These are phyloP conservation scores for Rhizopus arrhizus DNA, from an alignment of 371 early-diverging fungal species.

Conservation along the genomic window DNA sequence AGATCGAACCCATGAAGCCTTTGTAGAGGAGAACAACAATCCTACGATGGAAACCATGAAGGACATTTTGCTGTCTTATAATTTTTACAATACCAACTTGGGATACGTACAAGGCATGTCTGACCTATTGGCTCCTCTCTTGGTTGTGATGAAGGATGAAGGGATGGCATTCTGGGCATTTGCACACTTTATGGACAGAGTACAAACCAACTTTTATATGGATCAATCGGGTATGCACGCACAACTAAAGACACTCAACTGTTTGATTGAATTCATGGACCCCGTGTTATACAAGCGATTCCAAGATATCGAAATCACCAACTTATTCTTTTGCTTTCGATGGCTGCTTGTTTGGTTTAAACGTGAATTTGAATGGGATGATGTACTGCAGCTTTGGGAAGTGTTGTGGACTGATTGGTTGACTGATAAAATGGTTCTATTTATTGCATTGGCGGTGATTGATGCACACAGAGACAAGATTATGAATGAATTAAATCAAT, in stretches of 20 bases:
- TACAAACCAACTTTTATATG: slow-evolving; percentile 77
- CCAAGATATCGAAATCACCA: slow-evolving; percentile 75
- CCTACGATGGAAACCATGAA: slow-evolving; percentile 80
- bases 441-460: slow-evolving; percentile 89
- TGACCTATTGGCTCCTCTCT: slow-evolving; percentile 86
- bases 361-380: slow-evolving; percentile 89
- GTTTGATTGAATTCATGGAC: slow-evolving; percentile 83
- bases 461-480: slow-evolving; percentile 80
- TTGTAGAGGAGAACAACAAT: slow-evolving; percentile 68
- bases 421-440: slow-evolving; percentile 78
- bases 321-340: slow-evolving; percentile 92
- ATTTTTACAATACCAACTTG: slow-evolving; percentile 71
- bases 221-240: slow-evolving; percentile 91
- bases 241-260: slow-evolving; percentile 75
- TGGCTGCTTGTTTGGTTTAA: slow-evolving; percentile 97
- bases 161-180: slow-evolving; percentile 92
- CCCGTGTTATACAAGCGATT: slow-evolving; percentile 78
- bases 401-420: slow-evolving; percentile 86
- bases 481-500: slow-evolving; percentile 71
- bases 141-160: slow-evolving; percentile 87
- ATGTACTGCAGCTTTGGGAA: slow-evolving; percentile 87
- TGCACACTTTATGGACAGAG: slow-evolving; percentile 81
- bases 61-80: slow-evolving; percentile 89
- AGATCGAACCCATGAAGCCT: slow-evolving; percentile 81
- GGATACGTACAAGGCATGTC: slow-evolving; percentile 97